Evolutionary conservation across 345 rosid species (phyloP).

Genomic region (Melaleuca quinquenervia): DNA sequence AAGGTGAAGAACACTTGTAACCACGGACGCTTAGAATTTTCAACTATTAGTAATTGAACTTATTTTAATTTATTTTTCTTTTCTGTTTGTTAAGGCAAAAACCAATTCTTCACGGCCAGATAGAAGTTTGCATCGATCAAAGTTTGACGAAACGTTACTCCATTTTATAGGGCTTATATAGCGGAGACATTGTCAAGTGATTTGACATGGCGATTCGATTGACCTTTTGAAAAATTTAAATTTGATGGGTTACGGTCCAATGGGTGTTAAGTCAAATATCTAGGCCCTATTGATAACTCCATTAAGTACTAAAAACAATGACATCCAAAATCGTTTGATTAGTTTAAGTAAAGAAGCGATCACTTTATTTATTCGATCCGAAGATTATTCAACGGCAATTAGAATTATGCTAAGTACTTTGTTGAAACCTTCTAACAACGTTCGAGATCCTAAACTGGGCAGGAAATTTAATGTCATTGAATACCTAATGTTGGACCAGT

Average conservation of each 20-base stretch:
- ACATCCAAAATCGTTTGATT: neutral
- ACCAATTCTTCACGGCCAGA: neutral
- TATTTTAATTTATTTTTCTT: neutral
- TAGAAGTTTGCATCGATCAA: neutral
- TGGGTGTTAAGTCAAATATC: neutral
- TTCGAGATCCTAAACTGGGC: neutral
- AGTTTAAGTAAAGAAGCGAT: neutral
- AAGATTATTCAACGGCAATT: neutral
- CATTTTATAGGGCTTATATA: neutral
- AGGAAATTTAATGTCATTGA: neutral
- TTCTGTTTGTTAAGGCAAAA: neutral
- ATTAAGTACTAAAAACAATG: neutral
- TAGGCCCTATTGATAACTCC: neutral
- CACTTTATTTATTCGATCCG: neutral
- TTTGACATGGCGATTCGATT: neutral
- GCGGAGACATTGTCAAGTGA: neutral
- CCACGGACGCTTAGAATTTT: neutral
- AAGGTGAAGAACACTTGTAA: neutral
- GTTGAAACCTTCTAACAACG: neutral
- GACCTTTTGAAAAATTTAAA: neutral
- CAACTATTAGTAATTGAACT: neutral
- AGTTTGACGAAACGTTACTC: neutral
- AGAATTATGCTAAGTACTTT: neutral
- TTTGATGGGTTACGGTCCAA: neutral
- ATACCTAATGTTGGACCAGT: neutral